Evolutionary conservation across 1,284 basidiomycete species (phyloP), one percentile per base, ranked within the genome.

Genomic region (Coniophora puteana): DNA sequence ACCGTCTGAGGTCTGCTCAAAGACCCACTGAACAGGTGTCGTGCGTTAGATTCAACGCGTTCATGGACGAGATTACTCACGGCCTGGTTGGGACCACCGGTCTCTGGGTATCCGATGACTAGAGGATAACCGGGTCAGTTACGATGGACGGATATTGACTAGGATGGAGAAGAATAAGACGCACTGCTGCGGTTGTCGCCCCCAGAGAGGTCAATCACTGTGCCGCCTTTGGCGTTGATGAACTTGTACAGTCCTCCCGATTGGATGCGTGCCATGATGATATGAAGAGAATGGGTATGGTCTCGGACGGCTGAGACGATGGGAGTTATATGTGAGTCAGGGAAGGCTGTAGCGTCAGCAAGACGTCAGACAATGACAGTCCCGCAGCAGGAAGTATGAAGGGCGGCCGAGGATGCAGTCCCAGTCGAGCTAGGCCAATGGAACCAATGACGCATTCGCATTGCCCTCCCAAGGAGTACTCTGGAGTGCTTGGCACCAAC

Each of bases 151-250:
- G n/a, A n/a, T 13, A 21, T 13, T 6, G 7, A 24, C 10, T 13
- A n/a, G 4, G 18, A 5, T 26, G 10, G 22, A 17, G 18, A 14
- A 29, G 29, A 20, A 26, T n/a, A 16, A 30, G 14, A 61, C 66
- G 24, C 46, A 75, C 74, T 59, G 32, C 70, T 65, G 23, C 36
- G 54, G 36, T 72, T 61, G 51, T 81, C 74, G 4, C 38, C 58
- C 0, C 70, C 76, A n/a, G 74, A 78, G 28, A 80, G 65, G 50
- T 81, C 79, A 12, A 79, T 41, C 18, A 67, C 71, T 3, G 71
- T 79, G 1, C 68, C 69, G 22, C 66, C 59, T 45, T 72, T 68
- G 48, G 56, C 63, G 56, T 82, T 81, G 28, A 59, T 62, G 43
- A 82, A 65, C 24, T 56, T 63, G 58, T 78, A 80, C 13, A 55